A percentile compares a stretch with the other conserved stretches of the same genome.
These are phyloP conservation scores for Lycium barbarum DNA, from an alignment of 257 asterid species.

Conservation along the genomic window DNA sequence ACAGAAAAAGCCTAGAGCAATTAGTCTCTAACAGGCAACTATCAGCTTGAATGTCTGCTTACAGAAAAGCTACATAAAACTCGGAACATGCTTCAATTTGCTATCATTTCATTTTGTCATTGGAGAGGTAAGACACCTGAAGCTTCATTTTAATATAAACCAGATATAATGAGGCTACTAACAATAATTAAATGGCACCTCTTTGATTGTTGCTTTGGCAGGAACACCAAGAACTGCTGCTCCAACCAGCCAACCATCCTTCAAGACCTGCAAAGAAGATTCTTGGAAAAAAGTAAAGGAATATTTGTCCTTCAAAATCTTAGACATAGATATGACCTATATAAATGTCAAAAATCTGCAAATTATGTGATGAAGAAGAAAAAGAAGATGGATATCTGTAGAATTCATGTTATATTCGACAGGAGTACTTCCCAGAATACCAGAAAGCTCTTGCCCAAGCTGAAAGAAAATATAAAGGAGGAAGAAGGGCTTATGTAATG, in stretches of 20 bases:
- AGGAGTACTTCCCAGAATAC: conserved; percentile 8
- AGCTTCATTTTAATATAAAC: not conserved
- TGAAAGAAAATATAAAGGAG: not conserved
- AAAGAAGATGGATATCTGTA: conserved; percentile 8
- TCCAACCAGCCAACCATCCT: conserved; percentile 80
- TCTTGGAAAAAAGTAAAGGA: conserved; percentile 23
- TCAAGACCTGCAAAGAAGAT: conserved; percentile 68
- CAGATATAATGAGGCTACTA: not conserved
- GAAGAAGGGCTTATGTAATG: conserved; percentile 5
- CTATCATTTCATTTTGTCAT: not conserved
- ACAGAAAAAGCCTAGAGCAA: not conserved
- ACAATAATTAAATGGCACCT: conserved; percentile 49
- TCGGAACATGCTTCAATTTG: not conserved
- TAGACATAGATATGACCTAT: conserved; percentile 7
- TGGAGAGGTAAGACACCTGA: not conserved
- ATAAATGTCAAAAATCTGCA: conserved; percentile 1
- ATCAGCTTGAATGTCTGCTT: conserved; percentile 6
- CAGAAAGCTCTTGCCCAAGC: not conserved
- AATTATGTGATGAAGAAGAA: not conserved
- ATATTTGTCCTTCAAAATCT: conserved; percentile 15
- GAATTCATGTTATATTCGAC: not conserved
- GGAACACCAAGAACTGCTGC: conserved; percentile 99
- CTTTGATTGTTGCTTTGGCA: conserved; percentile 96
- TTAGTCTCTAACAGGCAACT: conserved; percentile 9
- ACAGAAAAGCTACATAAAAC: not conserved